Evolutionary conservation across 257 asterid genomes (phyloP), one percentile per base, ranked within the genome.

Genomic region (Solanum lignicaule): DNA sequence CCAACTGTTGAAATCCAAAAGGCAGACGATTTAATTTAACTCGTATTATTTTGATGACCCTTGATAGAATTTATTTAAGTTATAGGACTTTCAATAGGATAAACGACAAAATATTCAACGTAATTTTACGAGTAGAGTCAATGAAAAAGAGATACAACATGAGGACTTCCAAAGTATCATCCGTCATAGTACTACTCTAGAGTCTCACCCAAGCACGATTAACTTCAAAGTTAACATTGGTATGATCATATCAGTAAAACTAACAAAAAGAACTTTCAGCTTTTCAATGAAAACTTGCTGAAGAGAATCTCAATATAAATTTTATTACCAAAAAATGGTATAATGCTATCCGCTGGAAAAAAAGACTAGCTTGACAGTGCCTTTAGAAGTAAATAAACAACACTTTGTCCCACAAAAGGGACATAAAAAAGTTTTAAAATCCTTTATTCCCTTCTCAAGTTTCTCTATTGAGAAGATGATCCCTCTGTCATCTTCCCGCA

Each of bases 311-410:
- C 27, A 31, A 48, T 48, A 5, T 82, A 11, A 87, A 75, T 36
- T 86, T 92, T 91, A 91, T 93, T 91, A 89, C 87, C 89, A 87
- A 87, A 65, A 86, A 76, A 23, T 46, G 48, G 85, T 86, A 55
- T 20, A 52, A 27, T 82, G 69, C 86, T 48, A 29, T 29, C 29
- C 2, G 43, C 36, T 9, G 31, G 69, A 32, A 31, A 71, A 32
- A 38, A 82, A 82, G 69, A 82, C n/a, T 48, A 11, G 41, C 69
- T 46, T 48, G 66, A 18, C 68, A 48, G 69, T 82, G 85, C 85
- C 7, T 3, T 39, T 2, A 18, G 32, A 39, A 65, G 87, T 66
- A 62, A 85, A 60, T 85, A 69, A 69, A 68, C 58, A 46, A 66
- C 29, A 85, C 7, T 71, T 31, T 66, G 79, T 69, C 66, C 65